Percentiles rank a stretch among this genome's conserved stretches.
These are phyloP conservation scores for Trichoderma sp. DNA, from an alignment of 2,329 filamentous ascomycete species.

Conservation along the genomic window DNA sequence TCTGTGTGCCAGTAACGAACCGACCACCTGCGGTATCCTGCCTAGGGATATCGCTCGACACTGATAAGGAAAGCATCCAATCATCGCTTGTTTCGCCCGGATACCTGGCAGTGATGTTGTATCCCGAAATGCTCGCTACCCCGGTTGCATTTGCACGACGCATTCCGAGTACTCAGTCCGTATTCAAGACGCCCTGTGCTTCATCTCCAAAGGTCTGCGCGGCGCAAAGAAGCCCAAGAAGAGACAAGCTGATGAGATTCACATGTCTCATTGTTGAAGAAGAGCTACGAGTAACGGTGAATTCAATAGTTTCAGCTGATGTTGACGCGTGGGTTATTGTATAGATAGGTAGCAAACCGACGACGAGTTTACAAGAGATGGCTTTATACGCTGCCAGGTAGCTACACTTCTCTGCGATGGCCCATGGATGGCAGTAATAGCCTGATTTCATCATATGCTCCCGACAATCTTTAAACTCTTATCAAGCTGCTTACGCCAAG, in stretches of 20 bases:
- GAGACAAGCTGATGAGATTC: neutral
- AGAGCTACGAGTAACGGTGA: neutral
- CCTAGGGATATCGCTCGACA: neutral
- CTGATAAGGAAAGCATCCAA: conserved; percentile 7
- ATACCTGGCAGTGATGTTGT: neutral
- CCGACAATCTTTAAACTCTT: too few relatives aligned
- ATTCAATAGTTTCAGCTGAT: neutral
- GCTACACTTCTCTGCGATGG: too few relatives aligned
- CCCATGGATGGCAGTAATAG: too few relatives aligned
- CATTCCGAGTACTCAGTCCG: neutral
- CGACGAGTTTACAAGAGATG: too few relatives aligned
- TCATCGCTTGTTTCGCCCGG: conserved; percentile 6
- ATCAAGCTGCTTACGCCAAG: too few relatives aligned
- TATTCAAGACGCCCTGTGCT: neutral
- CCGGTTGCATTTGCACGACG: neutral
- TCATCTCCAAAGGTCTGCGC: neutral
- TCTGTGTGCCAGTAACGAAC: conserved; percentile 6
- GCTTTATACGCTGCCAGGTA: too few relatives aligned
- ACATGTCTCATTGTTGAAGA: neutral
- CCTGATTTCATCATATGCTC: too few relatives aligned
- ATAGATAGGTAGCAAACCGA: too few relatives aligned
- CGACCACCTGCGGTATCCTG: neutral
- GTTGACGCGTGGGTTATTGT: too few relatives aligned
- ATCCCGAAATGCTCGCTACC: neutral
- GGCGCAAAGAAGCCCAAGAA: neutral